phyloP scores from a whole-genome alignment of 78 protist genomes.

The Emiliania huxleyi region DNA sequence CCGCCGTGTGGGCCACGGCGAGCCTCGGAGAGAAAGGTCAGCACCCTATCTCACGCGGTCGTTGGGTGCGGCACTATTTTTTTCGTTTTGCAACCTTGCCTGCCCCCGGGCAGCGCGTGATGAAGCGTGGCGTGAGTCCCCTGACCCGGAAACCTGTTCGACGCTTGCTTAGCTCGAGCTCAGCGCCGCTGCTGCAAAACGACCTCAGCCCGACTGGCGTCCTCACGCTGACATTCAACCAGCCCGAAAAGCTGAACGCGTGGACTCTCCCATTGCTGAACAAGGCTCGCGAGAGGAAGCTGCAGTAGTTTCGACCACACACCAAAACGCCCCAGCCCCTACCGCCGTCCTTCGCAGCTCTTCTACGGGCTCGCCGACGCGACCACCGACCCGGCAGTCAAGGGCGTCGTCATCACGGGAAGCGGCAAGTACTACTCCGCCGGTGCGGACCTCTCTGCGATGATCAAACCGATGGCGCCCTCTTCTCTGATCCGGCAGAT shows the following conservation, averaged over 20 bases:
- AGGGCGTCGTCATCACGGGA: not conserved
- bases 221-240: not conserved
- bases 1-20: too few species aligned
- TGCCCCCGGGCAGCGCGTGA: too few species aligned
- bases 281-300: not conserved
- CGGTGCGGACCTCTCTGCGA: not conserved
- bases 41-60: too few species aligned
- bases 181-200: too few species aligned
- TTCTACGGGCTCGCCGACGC: not conserved
- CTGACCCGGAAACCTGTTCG: too few species aligned
- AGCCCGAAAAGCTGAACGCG: not conserved
- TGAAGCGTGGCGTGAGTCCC: too few species aligned
- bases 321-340: too few species aligned
- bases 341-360: not conserved
- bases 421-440: not conserved
- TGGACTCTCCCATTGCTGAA: not conserved
- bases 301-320: too few species aligned
- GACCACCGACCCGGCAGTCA: not conserved
- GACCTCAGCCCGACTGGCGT: not conserved
- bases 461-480: not conserved
- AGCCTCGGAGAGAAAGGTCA: too few species aligned
- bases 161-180: too few species aligned
- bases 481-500: not conserved
- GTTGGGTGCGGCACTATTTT: too few species aligned
- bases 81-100: too few species aligned